Conservation (phyloP, 2,329 filamentous ascomycete genomes). For the Penicillium sp. region DNA sequence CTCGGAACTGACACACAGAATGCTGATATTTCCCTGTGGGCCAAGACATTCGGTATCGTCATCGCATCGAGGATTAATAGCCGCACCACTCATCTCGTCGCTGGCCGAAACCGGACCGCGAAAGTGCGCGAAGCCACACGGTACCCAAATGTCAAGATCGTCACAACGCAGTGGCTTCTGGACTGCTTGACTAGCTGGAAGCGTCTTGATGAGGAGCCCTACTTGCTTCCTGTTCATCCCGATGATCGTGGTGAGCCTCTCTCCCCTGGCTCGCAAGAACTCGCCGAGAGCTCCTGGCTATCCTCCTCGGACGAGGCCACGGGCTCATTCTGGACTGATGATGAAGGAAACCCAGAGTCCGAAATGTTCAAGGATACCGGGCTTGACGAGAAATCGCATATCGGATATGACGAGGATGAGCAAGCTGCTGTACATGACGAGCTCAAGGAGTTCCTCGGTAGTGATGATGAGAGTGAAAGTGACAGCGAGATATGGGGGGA, state of each 20-base stretch:
- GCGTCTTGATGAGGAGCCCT: slow-evolving; percentile 74
- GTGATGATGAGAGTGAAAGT: slow-evolving; percentile 51
- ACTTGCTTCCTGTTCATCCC: slow-evolving; percentile 74
- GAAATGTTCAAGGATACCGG: slow-evolving; percentile 54
- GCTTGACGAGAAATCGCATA: slow-evolving; percentile 50
- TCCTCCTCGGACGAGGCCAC: slow-evolving; percentile 51
- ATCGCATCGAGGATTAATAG: slow-evolving; percentile 49
- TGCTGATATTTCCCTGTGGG: slow-evolving; percentile 86
- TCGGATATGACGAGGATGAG: slow-evolving; percentile 62
- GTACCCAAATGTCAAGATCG: slow-evolving; percentile 81
- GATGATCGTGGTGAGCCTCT: slow-evolving; percentile 58
- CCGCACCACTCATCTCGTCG: slow-evolving; percentile 54
- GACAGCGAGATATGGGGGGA: slow-evolving; percentile 47
- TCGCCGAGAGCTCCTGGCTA: slow-evolving; percentile 47
- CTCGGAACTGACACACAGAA: slow-evolving; percentile 74
- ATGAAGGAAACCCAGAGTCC: slow-evolving; percentile 40
- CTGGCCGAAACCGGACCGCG: slow-evolving; percentile 70
- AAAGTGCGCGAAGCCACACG: slow-evolving; percentile 87
- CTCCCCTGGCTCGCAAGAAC: slow-evolving; percentile 43
- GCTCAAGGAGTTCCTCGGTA: slow-evolving; percentile 68
- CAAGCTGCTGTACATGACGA: slow-evolving; percentile 70
- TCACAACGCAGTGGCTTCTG: slow-evolving; percentile 85
- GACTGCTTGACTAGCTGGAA: slow-evolving; percentile 84
- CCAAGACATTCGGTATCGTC: slow-evolving; percentile 77
- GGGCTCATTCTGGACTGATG: slow-evolving; percentile 49